Evolutionary conservation across 139 green algal genomes (phyloP).

Genomic region (Asterochloris sp.): DNA sequence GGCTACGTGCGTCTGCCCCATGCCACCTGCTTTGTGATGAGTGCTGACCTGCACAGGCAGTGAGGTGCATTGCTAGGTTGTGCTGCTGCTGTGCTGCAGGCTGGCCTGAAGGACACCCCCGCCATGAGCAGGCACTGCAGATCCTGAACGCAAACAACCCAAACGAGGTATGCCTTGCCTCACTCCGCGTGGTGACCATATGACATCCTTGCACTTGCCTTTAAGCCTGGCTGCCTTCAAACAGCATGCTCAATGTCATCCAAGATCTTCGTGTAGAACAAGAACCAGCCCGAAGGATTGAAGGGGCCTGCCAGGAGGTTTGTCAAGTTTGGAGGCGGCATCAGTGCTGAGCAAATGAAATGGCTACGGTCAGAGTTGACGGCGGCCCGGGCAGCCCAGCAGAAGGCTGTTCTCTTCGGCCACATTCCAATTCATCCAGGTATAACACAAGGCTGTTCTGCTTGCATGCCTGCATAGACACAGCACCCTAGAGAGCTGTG

Average conservation of each 20-base stretch:
- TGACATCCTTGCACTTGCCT: no score
- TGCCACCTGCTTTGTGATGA: no score
- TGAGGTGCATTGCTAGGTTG: no score
- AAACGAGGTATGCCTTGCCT: slow-evolving; percentile 44
- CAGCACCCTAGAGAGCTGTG: neutral
- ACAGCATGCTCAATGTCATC: neutral
- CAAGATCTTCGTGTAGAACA: slow-evolving; percentile 38
- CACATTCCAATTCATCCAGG: slow-evolving; percentile 42
- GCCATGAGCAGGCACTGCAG: slow-evolving; percentile 41
- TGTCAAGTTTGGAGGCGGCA: slow-evolving; percentile 79
- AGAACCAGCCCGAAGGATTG: slow-evolving; percentile 60
- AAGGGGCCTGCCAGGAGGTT: slow-evolving; percentile 58
- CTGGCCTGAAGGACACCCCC: slow-evolving; percentile 40
- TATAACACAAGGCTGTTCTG: no score
- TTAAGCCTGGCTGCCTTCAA: neutral
- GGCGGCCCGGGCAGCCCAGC: slow-evolving; percentile 8
- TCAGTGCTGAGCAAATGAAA: slow-evolving; percentile 58
- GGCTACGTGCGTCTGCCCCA: no score
- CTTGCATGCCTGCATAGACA: no score
- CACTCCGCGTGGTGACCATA: no score
- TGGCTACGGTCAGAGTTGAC: slow-evolving; percentile 59
- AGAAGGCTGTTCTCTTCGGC: slow-evolving; percentile 50
- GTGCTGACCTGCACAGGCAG: no score
- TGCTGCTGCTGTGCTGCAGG: neutral
- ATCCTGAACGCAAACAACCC: slow-evolving; percentile 57